Conservation (phyloP, 2,329 filamentous ascomycete species). For the Sclerotinia subarctica region DNA sequence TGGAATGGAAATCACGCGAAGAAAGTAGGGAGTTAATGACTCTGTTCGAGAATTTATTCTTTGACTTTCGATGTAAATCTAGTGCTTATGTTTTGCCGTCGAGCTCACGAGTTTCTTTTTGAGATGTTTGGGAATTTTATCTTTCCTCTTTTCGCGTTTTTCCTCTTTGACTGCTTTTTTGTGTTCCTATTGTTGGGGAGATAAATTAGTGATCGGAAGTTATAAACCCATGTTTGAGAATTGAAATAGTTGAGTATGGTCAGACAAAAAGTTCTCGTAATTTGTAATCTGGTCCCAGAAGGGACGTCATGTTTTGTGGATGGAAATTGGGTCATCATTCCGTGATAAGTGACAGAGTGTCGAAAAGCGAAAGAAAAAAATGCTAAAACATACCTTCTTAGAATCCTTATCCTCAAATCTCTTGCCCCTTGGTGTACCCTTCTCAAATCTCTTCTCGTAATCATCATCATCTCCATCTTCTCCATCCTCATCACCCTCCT, state of each 20-base stretch:
- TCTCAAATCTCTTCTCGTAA: constrained; percentile 57
- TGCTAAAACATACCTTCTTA: constrained; percentile 59
- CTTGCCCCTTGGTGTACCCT: constrained; percentile 72
- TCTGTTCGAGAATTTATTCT: constrained; percentile 4
- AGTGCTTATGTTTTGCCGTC: constrained; percentile 38
- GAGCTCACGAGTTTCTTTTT: constrained; percentile 82
- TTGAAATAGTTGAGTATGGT: background rate
- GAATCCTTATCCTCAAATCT: constrained; percentile 87
- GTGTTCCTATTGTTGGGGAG: constrained; percentile 52
- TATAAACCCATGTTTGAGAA: background rate
- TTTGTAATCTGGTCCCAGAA: constrained; percentile 18
- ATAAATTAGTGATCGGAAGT: background rate
- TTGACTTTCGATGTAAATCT: constrained; percentile 20
- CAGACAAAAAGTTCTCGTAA: constrained; percentile 17
- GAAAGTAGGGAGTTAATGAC: background rate
- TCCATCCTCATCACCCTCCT: constrained; percentile 41
- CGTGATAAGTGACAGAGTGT: constrained; percentile 30
- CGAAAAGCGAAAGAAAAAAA: constrained; percentile 17
- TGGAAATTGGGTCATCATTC: constrained; percentile 19
- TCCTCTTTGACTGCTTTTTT: constrained; percentile 93
- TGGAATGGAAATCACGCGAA: background rate
- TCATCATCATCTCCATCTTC: constrained; percentile 41
- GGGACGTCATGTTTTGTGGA: constrained; percentile 18
- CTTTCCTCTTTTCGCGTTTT: constrained; percentile 87
- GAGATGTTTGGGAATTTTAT: constrained; percentile 93